Base-by-base conservation (phyloP, 257 asterid genomes). In the Nicotiana benthamiana region DNA sequence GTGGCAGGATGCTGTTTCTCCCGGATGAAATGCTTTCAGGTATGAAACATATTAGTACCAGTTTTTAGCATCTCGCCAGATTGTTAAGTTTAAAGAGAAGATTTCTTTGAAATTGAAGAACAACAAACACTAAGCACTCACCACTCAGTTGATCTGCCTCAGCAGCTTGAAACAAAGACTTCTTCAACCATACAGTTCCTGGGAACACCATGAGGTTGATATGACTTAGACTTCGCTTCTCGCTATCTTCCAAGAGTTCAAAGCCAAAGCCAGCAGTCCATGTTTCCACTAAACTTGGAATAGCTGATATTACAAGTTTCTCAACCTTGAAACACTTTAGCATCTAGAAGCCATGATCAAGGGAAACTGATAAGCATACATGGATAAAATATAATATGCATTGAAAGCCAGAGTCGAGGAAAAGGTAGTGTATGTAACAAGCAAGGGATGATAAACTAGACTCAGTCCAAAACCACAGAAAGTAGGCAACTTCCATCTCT, bases 241-340 rank as follows among this genome's bases (percentile, higher is more conserved):
- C 99, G 9, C 86, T 81, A 75, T 91, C 97, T 84, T 88, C 92
- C 89, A 96, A 83, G 67, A 82, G 93, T 80, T 85, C 80, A 86
- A 96, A 96, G 75, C 97, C 99, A 79, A 96, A 96, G 60, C 98
- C 97, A 8, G 80, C 84, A 1, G 97, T 92, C 99, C 99, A 96
- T 77, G 99, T 96, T 83, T 91, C 97, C 59, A 96, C 92, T 75
- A 92, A 81, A 64, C 85, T 86, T 63, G 99, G 97, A 75, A 96
- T 87, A 48, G 99, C 98, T 75, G 98, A 96, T 86, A 96, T 81
- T 26, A 94, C 92, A 2, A 96, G 95, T 90, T 80, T 90, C 89
- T 90, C 90, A 24, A 96, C 94, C 89, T 94, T 91, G 87, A 94
- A 83, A 53, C 92, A 84, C 82, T 83, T 90, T 53, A 96, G 89